Conservation (phyloP, 179 eudicot genomes). For the Heliamphora pulchella region DNA sequence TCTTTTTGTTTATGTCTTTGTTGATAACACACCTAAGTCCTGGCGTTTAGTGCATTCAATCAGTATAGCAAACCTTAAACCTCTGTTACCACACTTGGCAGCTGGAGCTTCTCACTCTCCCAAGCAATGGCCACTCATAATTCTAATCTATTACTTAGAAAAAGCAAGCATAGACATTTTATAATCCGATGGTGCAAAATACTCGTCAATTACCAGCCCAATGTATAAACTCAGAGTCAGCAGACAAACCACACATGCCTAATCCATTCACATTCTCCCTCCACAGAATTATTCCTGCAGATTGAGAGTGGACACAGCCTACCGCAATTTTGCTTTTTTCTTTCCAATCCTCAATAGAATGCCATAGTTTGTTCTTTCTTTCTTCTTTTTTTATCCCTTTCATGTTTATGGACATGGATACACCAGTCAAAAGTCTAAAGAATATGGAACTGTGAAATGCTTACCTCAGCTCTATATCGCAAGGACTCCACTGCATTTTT, state of each 20-base stretch:
- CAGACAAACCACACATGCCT: background rate
- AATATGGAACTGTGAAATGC: background rate
- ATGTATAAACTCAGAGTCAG: background rate
- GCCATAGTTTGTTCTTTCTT: background rate
- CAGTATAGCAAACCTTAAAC: background rate
- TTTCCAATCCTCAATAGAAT: background rate
- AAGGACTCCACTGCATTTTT: slow-evolving; percentile 88
- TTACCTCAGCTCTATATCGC: slow-evolving; percentile 94
- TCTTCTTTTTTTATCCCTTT: background rate
- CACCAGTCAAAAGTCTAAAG: too few relatives aligned
- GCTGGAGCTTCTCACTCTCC: background rate
- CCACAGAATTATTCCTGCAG: background rate
- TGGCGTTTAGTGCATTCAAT: background rate
- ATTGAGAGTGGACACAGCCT: background rate
- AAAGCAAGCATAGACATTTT: background rate
- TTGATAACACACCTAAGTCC: background rate
- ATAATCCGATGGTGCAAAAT: too few relatives aligned
- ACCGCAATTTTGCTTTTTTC: background rate
- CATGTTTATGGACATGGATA: background rate
- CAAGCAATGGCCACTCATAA: background rate
- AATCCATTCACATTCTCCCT: background rate
- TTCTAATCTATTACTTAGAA: too few relatives aligned
- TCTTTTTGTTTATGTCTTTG: background rate
- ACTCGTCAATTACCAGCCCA: background rate
- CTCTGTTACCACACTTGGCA: background rate